These are phyloP conservation scores for Hypoxylon sp. DNA, from an alignment of 2,329 filamentous ascomycete genomes.

Conservation along the genomic window DNA sequence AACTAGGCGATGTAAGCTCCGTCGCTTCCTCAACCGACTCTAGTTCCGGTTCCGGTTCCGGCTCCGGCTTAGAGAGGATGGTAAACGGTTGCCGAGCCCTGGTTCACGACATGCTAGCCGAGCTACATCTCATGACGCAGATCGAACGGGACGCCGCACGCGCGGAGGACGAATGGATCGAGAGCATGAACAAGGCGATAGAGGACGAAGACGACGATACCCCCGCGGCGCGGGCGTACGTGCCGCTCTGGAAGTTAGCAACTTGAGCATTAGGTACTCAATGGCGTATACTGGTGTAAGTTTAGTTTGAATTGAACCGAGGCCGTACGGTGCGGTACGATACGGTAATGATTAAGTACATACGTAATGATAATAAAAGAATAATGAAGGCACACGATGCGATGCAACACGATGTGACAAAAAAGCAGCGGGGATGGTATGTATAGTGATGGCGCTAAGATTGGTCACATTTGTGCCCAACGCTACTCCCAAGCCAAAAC, in stretches of 20 bases:
- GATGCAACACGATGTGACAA: not conserved
- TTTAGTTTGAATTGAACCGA: slow-evolving; percentile 10
- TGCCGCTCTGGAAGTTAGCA: slow-evolving; percentile 51
- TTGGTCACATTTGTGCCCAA: slow-evolving; percentile 5
- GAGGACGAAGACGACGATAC: slow-evolving; percentile 52
- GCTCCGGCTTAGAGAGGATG: slow-evolving; percentile 43
- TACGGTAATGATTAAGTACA: slow-evolving; percentile 5
- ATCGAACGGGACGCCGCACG: slow-evolving; percentile 69
- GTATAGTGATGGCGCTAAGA: not conserved
- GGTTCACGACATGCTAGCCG: slow-evolving; percentile 70
- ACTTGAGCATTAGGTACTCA: slow-evolving; percentile 18
- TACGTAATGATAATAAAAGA: slow-evolving; percentile 17
- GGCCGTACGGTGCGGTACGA: slow-evolving; percentile 3
- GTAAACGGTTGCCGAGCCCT: slow-evolving; percentile 55
- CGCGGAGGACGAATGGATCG: slow-evolving; percentile 71
- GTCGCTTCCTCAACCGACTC: slow-evolving; percentile 26
- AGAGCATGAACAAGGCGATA: slow-evolving; percentile 61
- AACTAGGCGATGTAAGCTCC: slow-evolving; percentile 53
- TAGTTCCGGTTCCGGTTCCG: not conserved
- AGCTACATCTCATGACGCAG: slow-evolving; percentile 71
- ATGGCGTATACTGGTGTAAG: not conserved
- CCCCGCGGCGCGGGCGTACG: slow-evolving; percentile 40
- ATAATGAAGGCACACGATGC: not conserved
- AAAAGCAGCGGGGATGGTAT: not conserved
- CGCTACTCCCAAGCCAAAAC: not conserved